Base-by-base conservation (phyloP, 176 grass and related monocot genomes). In the Cenchrus americanus region DNA sequence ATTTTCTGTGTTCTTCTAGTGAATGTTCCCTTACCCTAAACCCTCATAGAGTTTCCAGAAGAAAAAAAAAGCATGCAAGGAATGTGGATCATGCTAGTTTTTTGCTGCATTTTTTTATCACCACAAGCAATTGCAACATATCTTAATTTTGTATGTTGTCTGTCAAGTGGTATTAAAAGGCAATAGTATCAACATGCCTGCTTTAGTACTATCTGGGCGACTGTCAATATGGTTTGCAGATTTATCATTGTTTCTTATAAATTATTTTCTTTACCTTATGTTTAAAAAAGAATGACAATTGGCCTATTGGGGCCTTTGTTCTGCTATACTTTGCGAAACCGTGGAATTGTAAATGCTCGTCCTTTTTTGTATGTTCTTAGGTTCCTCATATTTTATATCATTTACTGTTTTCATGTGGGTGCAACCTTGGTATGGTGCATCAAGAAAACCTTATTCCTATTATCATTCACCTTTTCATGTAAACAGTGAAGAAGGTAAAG, bases 401-500 rank as follows among this genome's bases (percentile, higher is more conserved):
- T 78, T 24, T 58, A 54, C 27, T 66, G 8, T 6, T 10, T 42
- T 27, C 55, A 57, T 75, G 17, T 53, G 0, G 15, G 37, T 76
- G 78, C 54, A 70, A 12, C 73, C 69, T 22, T 69, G 3, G 32
- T 17, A 32, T 50, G 66, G 22, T 87, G 44, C 22, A 52, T 67
- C 48, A 66, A 76, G 30, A 65, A 75, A 77, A 9, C 63, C 19
- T 69, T 79, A 18, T 47, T 42, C 58, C 37, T 74, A 48, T 19
- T 70, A 10, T 10, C 67, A 66, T 53, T 13, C 2, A 60, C 66
- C 77, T 83, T 34, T 62, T 76, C 26, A 46, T 75, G 10, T 51
- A 66, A 73, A 81, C 78, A 98, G 96, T 8, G 96, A 98, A 32
- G 96, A 98, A 92, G 96, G 96, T 69, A 94, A 95, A 89, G 83